Conservation (phyloP, 2,329 filamentous ascomycete species). For the Neofusicoccum kwambonambiense region DNA sequence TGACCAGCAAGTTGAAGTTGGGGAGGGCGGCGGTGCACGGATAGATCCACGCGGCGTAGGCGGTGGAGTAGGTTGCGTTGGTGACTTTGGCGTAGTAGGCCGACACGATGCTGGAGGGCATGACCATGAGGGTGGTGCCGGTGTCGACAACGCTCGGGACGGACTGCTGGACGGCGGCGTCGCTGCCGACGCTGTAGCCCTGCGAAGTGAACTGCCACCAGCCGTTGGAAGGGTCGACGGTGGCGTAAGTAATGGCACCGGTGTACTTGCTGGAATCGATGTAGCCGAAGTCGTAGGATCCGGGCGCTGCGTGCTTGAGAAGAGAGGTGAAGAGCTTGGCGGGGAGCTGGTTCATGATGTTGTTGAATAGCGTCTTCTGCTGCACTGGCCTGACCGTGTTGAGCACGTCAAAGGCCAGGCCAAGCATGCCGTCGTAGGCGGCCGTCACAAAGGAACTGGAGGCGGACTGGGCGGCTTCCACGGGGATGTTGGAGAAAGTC, state of each 20-base stretch:
- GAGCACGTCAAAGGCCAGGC: slow-evolving; percentile 59
- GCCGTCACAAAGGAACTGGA: slow-evolving; percentile 49
- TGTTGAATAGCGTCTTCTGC: slow-evolving; percentile 61
- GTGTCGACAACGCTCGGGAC: slow-evolving; percentile 66
- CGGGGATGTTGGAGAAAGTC: slow-evolving; percentile 59
- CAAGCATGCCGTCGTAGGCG: slow-evolving; percentile 60
- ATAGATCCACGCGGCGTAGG: slow-evolving; percentile 57
- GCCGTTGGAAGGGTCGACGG: slow-evolving; percentile 57
- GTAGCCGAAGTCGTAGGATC: slow-evolving; percentile 59
- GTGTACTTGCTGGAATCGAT: slow-evolving; percentile 60
- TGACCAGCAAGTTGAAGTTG: slow-evolving; percentile 53
- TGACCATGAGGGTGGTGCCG: slow-evolving; percentile 65
- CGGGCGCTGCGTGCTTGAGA: slow-evolving; percentile 50
- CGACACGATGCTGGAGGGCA: slow-evolving; percentile 53
- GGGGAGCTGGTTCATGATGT: slow-evolving; percentile 52
- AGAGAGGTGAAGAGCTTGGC: slow-evolving; percentile 58
- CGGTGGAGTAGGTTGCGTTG: slow-evolving; percentile 50
- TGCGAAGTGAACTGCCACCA: slow-evolving; percentile 63
- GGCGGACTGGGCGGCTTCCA: slow-evolving; percentile 63
- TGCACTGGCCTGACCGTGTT: slow-evolving; percentile 55
- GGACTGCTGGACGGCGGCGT: slow-evolving; percentile 32
- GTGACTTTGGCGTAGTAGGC: slow-evolving; percentile 61
- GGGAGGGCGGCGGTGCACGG: slow-evolving; percentile 52
- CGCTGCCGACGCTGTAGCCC: slow-evolving; percentile 55
- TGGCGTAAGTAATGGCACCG: slow-evolving; percentile 56